Base-by-base conservation (phyloP, 2,329 filamentous ascomycete species). In the Cryphonectria naterciae region DNA sequence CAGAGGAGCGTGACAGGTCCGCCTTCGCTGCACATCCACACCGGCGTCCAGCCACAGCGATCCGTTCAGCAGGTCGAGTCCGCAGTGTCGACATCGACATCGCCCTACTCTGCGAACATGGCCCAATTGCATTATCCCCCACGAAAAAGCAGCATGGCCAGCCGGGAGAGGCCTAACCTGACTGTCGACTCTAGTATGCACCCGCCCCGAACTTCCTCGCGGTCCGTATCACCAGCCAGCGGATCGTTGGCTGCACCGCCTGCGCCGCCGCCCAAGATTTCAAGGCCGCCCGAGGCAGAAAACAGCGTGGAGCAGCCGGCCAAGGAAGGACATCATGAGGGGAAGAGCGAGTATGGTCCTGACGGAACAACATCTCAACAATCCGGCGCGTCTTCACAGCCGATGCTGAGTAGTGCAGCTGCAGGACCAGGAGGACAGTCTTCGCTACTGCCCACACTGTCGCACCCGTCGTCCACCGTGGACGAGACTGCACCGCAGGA, bases 201-300 rank as follows among this genome's bases (percentile, higher is more conserved):
- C 17, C 72, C 71, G 22, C 67, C 75, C 8, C 71, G 73, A 65
- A 71, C 78, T 4, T 75, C 74, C 62, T 79, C 81, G 69, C 79
- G 80, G 60, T 77, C 81, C 15, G 77, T 77, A 22, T 85, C 85
- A 10, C 83, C 85, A 10, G 77, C 78, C 7, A 66, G 39, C 61
- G 78, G 75, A 68, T 52, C 63, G 63, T 4, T 25, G 11, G 72
- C 78, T 28, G 76, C 74, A 41, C 77, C 81, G 25, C 75, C 80
- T 41, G 77, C 82, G 65, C 78, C 82, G 65, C 78, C 88, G 0
- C 80, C 88, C 28, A 86, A 90, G 0, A 90, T 95, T 74, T 85
- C 94, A 69, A 86, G 92, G 52, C 92, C 93, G 1, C 88, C 91
- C 17, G 93, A 97, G 74, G 91, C 95, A 58, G 95, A 95, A 78